Base-by-base conservation (phyloP, 2,329 filamentous ascomycete species). In the Rosellinia necatrix region DNA sequence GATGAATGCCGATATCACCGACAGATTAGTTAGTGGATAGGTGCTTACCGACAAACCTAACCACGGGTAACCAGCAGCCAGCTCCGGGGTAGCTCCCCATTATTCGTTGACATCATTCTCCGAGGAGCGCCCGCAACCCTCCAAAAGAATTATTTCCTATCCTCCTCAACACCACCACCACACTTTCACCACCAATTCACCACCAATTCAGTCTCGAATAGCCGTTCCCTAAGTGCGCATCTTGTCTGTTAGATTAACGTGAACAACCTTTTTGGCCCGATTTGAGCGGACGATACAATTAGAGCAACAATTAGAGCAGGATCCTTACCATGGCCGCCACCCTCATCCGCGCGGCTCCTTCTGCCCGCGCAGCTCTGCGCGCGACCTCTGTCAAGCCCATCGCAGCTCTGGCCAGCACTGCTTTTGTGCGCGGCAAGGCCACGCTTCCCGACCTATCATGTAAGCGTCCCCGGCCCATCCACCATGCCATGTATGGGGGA, bases 371-470 rank as follows among this genome's bases (percentile, higher is more conserved):
- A 63, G 87, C 88, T 68, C 81, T 93, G 60, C 85, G 90, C 69
- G 83, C 87, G 64, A 78, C 81, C 68, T 83, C 84, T 69, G 29
- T 43, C 48, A 84, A 83, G 72, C 81, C 82, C 61, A 71, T 74
- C 68, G 81, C 84, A 67, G 84, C 87, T 70, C 78, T 90, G 70
- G 85, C 88, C 64, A 85, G 85, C 74, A 88, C 87, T 67, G 89
- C 83, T 72, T 96, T 96, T 70, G 82, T 88, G 66, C 87, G 92
- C 69, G 86, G 85, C 77, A 97, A 97, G 81, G 93, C 90, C 49
- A 96, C 92, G 37, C 88, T 99, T 37, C 94, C 94, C 62, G 92
- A 97, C 70, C 87, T 97, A 10, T 72, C 85, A 68, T 92, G 88
- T 91, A 81, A 61, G 83, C 72, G 13, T n/a, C n/a, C n/a, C n/a